These are phyloP conservation scores for Urostyla sp. DNA, from an alignment of 73 alveolate genomes.

Conservation along the genomic window DNA sequence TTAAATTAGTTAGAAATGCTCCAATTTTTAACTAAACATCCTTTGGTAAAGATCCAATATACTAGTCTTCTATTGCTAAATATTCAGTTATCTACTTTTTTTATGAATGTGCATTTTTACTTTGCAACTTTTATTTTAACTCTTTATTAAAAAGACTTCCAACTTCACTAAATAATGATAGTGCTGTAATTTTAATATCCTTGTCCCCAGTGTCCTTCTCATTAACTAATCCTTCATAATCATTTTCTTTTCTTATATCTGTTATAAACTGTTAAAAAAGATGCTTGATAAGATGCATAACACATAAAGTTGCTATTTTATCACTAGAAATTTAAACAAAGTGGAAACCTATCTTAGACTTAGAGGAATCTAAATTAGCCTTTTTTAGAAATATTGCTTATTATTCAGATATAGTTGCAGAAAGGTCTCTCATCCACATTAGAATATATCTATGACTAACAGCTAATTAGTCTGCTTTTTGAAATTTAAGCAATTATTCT, in stretches of 20 bases:
- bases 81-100: conserved; percentile 50
- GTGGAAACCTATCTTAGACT: conserved; percentile 47
- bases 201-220: neutral
- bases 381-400: conserved; percentile 66
- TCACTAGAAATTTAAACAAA: conserved; percentile 63
- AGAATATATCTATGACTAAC: conserved; percentile 80
- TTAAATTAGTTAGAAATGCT: conserved; percentile 66
- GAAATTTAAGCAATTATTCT: conserved; percentile 76
- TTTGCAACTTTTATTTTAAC: too few relatives aligned
- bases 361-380: conserved; percentile 61
- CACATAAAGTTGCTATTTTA: conserved; percentile 69
- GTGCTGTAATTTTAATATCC: conserved; percentile 60
- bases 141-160: conserved; percentile 64
- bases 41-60: conserved; percentile 19
- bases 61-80: conserved; percentile 49
- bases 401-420: conserved; percentile 62
- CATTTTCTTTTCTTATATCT: conserved; percentile 41
- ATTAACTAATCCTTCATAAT: conserved; percentile 15
- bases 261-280: conserved; percentile 63
- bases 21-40: conserved; percentile 56
- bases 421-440: conserved; percentile 73
- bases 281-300: conserved; percentile 69
- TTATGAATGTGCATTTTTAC: too few relatives aligned
- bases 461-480: conserved; percentile 74
- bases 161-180: conserved; percentile 57